Base-by-base conservation (phyloP, 1,284 basidiomycete species). In the Tylopilus sp. region DNA sequence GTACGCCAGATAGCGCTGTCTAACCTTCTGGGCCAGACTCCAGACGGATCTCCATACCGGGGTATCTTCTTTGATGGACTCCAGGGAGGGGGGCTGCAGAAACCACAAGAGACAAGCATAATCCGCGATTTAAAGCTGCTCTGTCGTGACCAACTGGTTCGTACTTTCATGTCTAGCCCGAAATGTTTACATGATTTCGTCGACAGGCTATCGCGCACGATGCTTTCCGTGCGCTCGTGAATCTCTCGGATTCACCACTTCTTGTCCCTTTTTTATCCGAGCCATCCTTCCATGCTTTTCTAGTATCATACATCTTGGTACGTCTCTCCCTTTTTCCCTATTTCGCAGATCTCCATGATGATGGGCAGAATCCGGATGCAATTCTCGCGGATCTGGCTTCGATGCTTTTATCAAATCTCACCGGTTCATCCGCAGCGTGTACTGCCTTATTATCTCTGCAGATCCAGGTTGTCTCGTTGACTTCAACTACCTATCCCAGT, bases 391-490 rank as follows among this genome's bases (percentile, higher is more conserved):
- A 98, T 71, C 81, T 98, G 10, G 93, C 94, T 1, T 84, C 92
- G 28, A 99, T 99, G 97, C 78, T 99, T 1, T 78, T 99, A 6
- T 97, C 95, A 16, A 99, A 99, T 70, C 74, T 98, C 37, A 92
- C 93, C 13, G 82, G 90, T 12, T 84, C 91, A 45, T 77, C 91
- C 5, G 72, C 78, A 0, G 79, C 89, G 42, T 86, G 88, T 54
- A 73, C 82, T 3, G 68, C 76, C 2, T 71, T 97, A 10, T 73
- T 95, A 4, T 74, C 76, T 3, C 72, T 95, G 29, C 81, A 79
- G 48, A 74, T 95, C 42, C 71, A 82, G 2, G 73, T 93, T 42
- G 73, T 92, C 15, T 71, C 73, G 7, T 75, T 76, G 57, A 63
- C 67, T 38, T 71, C 70, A 37, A 41, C 46, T 16, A 60, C 63